These are phyloP conservation scores for Monosporascus sp. DNA, from an alignment of 2,329 filamentous ascomycete genomes.

Conservation along the genomic window DNA sequence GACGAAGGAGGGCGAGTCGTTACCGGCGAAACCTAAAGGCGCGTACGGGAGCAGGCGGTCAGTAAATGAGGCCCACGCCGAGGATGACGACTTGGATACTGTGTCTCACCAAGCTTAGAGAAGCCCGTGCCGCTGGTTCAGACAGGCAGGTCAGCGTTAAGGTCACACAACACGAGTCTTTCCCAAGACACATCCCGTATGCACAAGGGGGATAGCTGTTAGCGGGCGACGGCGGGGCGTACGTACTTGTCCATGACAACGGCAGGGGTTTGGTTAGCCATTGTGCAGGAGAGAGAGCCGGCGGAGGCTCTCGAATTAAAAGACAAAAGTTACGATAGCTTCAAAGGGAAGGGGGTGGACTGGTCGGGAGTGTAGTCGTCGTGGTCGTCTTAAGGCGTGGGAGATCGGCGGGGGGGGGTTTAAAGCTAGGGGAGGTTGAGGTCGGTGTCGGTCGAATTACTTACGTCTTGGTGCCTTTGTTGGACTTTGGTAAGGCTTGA, in stretches of 20 bases:
- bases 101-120: slow-evolving; percentile 84
- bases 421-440: background rate
- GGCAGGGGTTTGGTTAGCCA: slow-evolving; percentile 98
- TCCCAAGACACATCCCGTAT: background rate
- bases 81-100: too few relatives aligned
- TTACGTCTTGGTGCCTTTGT: too few relatives aligned
- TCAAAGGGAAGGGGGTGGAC: too few relatives aligned
- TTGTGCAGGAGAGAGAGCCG: slow-evolving; percentile 39
- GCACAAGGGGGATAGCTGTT: background rate
- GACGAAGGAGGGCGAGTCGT: slow-evolving; percentile 98
- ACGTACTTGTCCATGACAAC: slow-evolving; percentile 99
- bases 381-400: too few relatives aligned
- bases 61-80: background rate
- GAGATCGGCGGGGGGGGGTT: background rate
- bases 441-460: too few relatives aligned
- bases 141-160: slow-evolving; percentile 34
- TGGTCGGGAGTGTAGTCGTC: too few relatives aligned
- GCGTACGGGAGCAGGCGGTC: slow-evolving; percentile 17
- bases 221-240: slow-evolving; percentile 27
- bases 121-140: slow-evolving; percentile 87
- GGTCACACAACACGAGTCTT: slow-evolving; percentile 13
- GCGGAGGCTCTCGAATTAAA: slow-evolving; percentile 2
- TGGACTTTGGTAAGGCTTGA: background rate
- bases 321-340: background rate
- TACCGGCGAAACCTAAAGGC: slow-evolving; percentile 84